Evolutionary conservation across 139 green algal genomes (phyloP).

Genomic region (Marvania coccoides): DNA sequence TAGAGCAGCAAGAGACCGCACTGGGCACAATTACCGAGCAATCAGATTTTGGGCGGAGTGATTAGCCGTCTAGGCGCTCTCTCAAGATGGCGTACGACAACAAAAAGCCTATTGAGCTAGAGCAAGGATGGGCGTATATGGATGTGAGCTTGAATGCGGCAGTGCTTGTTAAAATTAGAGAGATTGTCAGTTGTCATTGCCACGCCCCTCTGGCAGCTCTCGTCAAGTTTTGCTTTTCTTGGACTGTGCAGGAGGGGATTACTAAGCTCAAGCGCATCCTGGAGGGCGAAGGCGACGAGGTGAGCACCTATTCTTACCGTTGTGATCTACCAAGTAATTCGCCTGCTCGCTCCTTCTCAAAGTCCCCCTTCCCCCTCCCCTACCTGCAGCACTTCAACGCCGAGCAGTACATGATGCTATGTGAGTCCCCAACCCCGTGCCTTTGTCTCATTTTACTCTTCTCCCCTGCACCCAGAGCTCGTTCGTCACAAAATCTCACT

Average conservation of each 20-base stretch:
- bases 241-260: slow-evolving; percentile 72
- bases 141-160: slow-evolving; percentile 37
- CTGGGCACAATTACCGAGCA: too few species aligned
- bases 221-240: neutral
- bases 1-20: too few species aligned
- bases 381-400: slow-evolving; percentile 66
- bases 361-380: neutral
- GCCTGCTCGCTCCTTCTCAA: neutral
- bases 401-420: slow-evolving; percentile 89
- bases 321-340: neutral
- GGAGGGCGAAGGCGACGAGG: slow-evolving; percentile 67
- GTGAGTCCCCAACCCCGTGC: slow-evolving; percentile 59
- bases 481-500: neutral
- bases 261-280: slow-evolving; percentile 89
- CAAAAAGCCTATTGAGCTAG: slow-evolving; percentile 66
- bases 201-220: neutral
- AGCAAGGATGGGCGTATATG: slow-evolving; percentile 87
- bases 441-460: neutral
- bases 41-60: too few species aligned
- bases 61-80: too few species aligned
- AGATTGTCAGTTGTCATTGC: neutral
- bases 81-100: slow-evolving; percentile 1
- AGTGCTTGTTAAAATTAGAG: neutral
- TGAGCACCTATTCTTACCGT: neutral
- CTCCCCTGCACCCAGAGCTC: neutral